Conservation (phyloP, 495 filamentous ascomycete genomes). For the Podospora comata region DNA sequence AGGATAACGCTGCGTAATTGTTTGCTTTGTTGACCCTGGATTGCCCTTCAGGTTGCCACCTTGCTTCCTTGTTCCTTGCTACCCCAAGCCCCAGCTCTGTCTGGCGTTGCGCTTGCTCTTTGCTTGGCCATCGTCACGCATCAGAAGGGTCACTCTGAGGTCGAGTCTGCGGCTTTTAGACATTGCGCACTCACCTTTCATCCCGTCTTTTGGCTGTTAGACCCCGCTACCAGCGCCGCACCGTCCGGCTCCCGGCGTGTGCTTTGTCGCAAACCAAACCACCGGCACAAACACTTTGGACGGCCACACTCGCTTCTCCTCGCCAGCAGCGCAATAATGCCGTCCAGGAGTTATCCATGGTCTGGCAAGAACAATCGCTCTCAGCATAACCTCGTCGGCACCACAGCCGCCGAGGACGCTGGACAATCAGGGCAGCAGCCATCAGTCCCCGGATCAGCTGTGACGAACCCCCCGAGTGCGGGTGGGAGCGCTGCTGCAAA, state of each 20-base stretch:
- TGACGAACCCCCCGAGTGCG: conserved; percentile 29
- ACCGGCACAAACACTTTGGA: not conserved
- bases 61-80: conserved; percentile 3
- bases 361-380: conserved; percentile 49
- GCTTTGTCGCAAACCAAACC: conserved; percentile 9
- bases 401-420: conserved; percentile 31
- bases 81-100: not conserved
- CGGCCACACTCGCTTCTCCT: conserved; percentile 4
- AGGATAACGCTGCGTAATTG: not conserved
- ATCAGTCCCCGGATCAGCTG: conserved; percentile 30
- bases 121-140: conserved; percentile 7
- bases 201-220: conserved; percentile 7
- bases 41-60: not conserved
- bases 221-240: conserved; percentile 3
- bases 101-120: conserved; percentile 4
- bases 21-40: not conserved
- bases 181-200: not conserved
- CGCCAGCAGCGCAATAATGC: conserved; percentile 33
- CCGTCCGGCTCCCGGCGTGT: not conserved
- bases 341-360: conserved; percentile 39
- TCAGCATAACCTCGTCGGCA: conserved; percentile 49
- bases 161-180: not conserved
- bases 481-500: conserved; percentile 34
- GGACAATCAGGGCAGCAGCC: conserved; percentile 23
- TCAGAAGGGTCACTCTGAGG: not conserved